phyloP scores from a whole-genome alignment of 352 stramenopile species.

The Globisporangium canariense region DNA sequence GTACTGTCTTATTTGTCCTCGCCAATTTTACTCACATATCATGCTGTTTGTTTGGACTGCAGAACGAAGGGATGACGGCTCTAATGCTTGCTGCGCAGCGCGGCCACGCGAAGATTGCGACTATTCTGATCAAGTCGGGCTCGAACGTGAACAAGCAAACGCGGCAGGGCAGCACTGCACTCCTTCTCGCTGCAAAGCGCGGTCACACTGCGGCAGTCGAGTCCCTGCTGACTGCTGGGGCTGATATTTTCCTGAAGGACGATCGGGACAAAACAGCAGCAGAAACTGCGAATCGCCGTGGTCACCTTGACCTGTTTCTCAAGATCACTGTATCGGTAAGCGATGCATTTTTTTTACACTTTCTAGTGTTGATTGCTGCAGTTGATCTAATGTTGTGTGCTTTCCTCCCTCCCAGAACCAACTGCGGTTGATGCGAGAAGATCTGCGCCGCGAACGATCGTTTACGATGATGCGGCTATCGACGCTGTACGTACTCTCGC shows the following conservation, averaged over 20 bases:
- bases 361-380: background rate
- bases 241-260: conserved; percentile 87
- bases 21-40: background rate
- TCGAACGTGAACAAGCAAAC: conserved; percentile 89
- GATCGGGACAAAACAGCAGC: conserved; percentile 84
- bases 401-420: conserved; percentile 48
- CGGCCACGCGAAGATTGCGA: conserved; percentile 77
- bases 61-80: conserved; percentile 88
- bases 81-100: conserved; percentile 84
- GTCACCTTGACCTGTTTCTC: conserved; percentile 78
- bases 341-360: background rate
- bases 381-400: conserved; percentile 2
- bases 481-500: conserved; percentile 58
- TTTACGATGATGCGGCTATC: conserved; percentile 70
- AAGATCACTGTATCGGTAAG: conserved; percentile 79
- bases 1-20: background rate
- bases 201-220: conserved; percentile 78
- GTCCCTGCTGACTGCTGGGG: conserved; percentile 70
- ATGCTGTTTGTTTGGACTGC: too few species aligned
- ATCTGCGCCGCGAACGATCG: conserved; percentile 64
- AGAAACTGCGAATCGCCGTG: conserved; percentile 75
- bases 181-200: conserved; percentile 78
- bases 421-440: conserved; percentile 73
- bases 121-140: conserved; percentile 73
- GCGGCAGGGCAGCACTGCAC: conserved; percentile 80